Evolutionary conservation across 2,329 filamentous ascomycete species (phyloP), one percentile per base, ranked within the genome.

Genomic region (Teratosphaeria nubilosa): DNA sequence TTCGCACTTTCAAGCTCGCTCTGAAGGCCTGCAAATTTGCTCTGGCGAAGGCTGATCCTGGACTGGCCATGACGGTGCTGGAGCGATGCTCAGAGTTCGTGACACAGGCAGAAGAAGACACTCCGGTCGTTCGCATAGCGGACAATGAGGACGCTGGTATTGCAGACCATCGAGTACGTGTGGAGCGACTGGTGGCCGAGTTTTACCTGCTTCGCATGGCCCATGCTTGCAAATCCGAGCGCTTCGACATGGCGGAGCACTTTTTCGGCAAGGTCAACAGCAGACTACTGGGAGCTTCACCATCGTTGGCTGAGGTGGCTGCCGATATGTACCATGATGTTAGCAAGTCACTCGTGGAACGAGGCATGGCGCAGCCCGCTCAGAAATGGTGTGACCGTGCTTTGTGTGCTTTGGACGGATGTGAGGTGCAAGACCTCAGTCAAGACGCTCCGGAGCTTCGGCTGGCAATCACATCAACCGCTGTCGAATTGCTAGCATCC

Each of bases 171-270:
- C 61, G 68, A 6, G 66, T 66, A 9, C 61, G 73, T 34, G 64
- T 70, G 9, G 70, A 69, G 14, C 72, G 72, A 51, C 69, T 86
- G 14, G 75, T 82, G 32, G 76, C 77, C 0, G 83, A 90, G 62
- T 91, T 88, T 64, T 79, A 84, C 48, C 79, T 84, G 4, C 71
- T 90, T 59, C 80, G 88, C 32, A 84, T 84, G 41, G 78, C 80
- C 32, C 70, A 94, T 72, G 90, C 90, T 73, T 95, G 86, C 85
- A 84, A 85, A 65, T 85, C 91, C 67, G 78, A 82, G 48, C 82
- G 86, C 48, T 77, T 87, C 14, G 87, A 92, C 58, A 81, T 91
- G 53, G 88, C 89, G 30, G 89, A 95, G 57, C 84, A 90, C 70
- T 84, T 94, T 78, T 91, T 86, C 70, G 73, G 72, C 37, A 88